phyloP scores from a whole-genome alignment of 73 alveolate species.

The Paramecium octaurelia region DNA sequence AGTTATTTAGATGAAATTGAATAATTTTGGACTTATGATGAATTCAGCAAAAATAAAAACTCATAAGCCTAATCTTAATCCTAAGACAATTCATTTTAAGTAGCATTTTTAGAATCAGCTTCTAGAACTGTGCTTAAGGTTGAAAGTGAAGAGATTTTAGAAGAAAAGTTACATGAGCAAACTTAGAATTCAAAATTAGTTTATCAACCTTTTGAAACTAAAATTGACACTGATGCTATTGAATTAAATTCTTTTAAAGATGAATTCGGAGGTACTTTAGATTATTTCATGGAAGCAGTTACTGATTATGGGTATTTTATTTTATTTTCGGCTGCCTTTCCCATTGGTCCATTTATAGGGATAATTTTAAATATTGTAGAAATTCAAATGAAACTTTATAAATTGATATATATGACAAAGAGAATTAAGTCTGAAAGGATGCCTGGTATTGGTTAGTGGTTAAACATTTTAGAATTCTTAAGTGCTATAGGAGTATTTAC shows the following conservation, averaged over 20 bases:
- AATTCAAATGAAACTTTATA: constrained; percentile 67
- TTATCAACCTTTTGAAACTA: constrained; percentile 10
- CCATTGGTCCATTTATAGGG: constrained; percentile 73
- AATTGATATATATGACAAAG: constrained; percentile 52
- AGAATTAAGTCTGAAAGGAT: constrained; percentile 56
- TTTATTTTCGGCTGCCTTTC: constrained; percentile 80
- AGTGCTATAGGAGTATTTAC: constrained; percentile 1
- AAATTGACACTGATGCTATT: constrained; percentile 49
- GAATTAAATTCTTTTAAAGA: constrained; percentile 34
- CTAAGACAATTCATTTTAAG: not conserved
- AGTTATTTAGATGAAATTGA: not conserved
- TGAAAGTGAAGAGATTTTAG: not conserved
- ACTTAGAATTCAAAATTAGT: not conserved
- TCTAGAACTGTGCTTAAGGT: not conserved
- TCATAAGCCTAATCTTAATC: not conserved
- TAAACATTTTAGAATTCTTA: constrained; percentile 10
- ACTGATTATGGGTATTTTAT: constrained; percentile 73
- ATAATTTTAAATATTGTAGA: constrained; percentile 64
- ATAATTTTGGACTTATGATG: constrained; percentile 3
- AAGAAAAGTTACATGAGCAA: not conserved
- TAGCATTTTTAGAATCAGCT: not conserved
- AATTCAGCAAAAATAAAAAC: not conserved
- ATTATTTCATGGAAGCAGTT: constrained; percentile 72
- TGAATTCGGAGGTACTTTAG: constrained; percentile 58
- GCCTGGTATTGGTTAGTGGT: constrained; percentile 63